Conservation (phyloP, 768 basidiomycete species). For the Naganishia vishniacii region DNA sequence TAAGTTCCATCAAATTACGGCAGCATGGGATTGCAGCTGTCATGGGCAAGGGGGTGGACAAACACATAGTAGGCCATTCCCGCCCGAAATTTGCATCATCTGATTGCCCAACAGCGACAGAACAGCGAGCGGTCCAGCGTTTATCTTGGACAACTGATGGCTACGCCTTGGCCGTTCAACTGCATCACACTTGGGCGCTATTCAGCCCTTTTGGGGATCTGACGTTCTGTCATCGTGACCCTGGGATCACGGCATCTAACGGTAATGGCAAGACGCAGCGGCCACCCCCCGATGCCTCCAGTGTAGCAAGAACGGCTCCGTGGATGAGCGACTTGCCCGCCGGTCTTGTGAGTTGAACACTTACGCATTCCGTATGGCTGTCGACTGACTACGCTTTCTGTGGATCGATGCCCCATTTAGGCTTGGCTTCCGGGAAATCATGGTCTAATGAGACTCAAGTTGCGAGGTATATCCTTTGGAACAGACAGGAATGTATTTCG, state of each 20-base stretch:
- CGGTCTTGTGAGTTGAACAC: no score
- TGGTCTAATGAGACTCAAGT: slow-evolving; percentile 70
- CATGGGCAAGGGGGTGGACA: slow-evolving; percentile 33
- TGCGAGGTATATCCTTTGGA: slow-evolving; percentile 38
- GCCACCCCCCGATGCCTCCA: no score
- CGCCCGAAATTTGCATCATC: slow-evolving; percentile 28
- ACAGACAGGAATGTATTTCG: slow-evolving; percentile 50
- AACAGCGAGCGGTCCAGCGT: slow-evolving; percentile 28
- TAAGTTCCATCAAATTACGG: slow-evolving; percentile 67
- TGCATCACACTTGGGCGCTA: slow-evolving; percentile 81
- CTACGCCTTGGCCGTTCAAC: slow-evolving; percentile 87
- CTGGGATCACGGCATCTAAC: slow-evolving; percentile 59
- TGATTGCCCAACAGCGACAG: slow-evolving; percentile 22
- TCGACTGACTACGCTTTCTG: no score
- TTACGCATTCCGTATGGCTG: no score
- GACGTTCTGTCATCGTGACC: slow-evolving; percentile 68
- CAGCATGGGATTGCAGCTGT: slow-evolving; percentile 1
- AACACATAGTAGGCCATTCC: slow-evolving; percentile 32
- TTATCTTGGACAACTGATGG: slow-evolving; percentile 94
- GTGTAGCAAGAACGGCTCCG: no score
- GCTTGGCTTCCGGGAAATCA: slow-evolving; percentile 93
- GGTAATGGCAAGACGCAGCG: slow-evolving; percentile 63
- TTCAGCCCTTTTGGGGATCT: slow-evolving; percentile 86
- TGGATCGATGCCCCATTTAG: slow-evolving; percentile 49
- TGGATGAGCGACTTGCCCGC: slow-evolving; percentile 61